phyloP scores from a whole-genome alignment of 495 filamentous ascomycete species.

The Lophium mytilinum region DNA sequence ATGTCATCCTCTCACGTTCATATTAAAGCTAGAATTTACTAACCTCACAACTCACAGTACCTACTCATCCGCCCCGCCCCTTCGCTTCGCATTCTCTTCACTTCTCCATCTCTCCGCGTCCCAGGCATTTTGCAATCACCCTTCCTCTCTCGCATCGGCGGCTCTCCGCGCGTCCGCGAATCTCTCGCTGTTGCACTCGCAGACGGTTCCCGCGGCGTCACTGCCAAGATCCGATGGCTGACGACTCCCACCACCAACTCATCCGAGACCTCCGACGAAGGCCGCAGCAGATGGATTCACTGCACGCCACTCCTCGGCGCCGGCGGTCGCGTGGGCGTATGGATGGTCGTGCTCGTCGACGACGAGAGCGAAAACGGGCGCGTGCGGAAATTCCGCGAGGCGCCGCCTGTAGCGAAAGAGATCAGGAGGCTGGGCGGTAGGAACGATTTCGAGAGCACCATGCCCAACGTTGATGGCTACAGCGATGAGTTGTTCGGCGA shows the following conservation, averaged over 20 bases:
- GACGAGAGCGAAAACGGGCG: slow-evolving; percentile 31
- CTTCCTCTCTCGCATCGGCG: slow-evolving; percentile 54
- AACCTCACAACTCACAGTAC: slow-evolving; percentile 36
- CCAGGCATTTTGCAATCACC: slow-evolving; percentile 57
- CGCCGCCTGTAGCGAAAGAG: slow-evolving; percentile 8
- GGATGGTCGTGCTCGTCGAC: slow-evolving; percentile 60
- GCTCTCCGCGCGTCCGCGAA: slow-evolving; percentile 42
- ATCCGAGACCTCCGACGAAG: slow-evolving; percentile 35
- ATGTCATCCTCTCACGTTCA: slow-evolving; percentile 1
- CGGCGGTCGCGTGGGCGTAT: slow-evolving; percentile 53
- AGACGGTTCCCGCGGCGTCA: slow-evolving; percentile 46
- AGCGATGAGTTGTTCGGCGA: too few relatives aligned
- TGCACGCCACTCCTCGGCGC: slow-evolving; percentile 54
- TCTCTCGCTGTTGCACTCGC: slow-evolving; percentile 47
- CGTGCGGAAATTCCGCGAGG: not conserved
- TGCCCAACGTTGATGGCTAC: too few relatives aligned
- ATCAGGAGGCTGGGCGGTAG: not conserved
- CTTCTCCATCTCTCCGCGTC: slow-evolving; percentile 54
- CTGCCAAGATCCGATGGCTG: slow-evolving; percentile 53
- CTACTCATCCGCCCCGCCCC: slow-evolving; percentile 55
- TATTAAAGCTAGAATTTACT: not conserved
- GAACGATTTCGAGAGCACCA: too few relatives aligned
- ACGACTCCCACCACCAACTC: slow-evolving; percentile 29
- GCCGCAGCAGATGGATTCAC: slow-evolving; percentile 53
- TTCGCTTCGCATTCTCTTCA: slow-evolving; percentile 55